phyloP scores from a whole-genome alignment of 495 filamentous ascomycete species.

The Aspergillus biplanus region DNA sequence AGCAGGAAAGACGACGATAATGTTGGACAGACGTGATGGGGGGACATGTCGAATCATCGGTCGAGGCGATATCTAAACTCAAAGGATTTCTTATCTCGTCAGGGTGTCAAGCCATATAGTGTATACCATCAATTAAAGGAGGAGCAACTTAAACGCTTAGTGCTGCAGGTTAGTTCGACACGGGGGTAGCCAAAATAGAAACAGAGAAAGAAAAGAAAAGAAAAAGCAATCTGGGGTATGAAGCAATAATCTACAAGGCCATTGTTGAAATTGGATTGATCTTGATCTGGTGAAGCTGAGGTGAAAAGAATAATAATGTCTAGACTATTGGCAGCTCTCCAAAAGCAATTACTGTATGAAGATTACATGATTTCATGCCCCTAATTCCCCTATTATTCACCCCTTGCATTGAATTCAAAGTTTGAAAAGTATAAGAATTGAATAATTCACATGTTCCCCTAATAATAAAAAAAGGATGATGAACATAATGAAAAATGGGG shows the following conservation, averaged over 20 bases:
- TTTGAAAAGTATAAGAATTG: not conserved
- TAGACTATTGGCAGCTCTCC: not conserved
- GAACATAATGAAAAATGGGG: not conserved
- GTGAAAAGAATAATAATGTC: not conserved
- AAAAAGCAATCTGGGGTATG: not conserved
- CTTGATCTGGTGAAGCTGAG: not conserved
- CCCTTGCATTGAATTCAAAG: not conserved
- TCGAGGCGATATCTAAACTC: conserved; percentile 21
- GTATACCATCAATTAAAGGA: not conserved
- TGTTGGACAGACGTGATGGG: not conserved
- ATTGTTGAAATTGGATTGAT: not conserved
- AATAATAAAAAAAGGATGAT: not conserved
- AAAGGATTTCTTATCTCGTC: conserved; percentile 16
- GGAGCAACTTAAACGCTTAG: not conserved
- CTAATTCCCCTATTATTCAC: not conserved
- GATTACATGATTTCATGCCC: not conserved
- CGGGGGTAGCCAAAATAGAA: not conserved
- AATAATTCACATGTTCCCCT: not conserved
- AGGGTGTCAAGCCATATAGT: not conserved
- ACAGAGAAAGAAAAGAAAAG: not conserved
- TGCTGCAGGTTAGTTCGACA: not conserved
- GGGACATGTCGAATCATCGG: conserved; percentile 21
- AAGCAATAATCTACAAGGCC: not conserved
- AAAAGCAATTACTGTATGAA: not conserved
- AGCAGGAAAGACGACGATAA: not conserved